Conservation (phyloP, 805 yeast species). For the Saccharomycopsis babjevae region DNA sequence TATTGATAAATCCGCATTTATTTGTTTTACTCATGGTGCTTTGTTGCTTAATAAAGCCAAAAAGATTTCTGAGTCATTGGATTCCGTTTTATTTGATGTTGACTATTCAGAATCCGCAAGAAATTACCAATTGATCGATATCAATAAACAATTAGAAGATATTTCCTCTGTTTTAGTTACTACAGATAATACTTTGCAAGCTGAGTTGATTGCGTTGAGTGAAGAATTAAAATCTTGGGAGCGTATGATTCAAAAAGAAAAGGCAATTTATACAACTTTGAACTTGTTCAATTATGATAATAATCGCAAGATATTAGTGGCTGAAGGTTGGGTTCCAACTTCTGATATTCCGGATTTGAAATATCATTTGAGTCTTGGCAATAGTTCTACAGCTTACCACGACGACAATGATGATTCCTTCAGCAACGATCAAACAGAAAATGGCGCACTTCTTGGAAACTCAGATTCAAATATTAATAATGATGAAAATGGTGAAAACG, state of each 20-base stretch:
- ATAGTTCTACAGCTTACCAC: constrained; percentile 19
- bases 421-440: not conserved
- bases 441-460: not conserved
- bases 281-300: constrained; percentile 61
- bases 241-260: constrained; percentile 42
- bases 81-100: constrained; percentile 49
- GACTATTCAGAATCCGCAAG: constrained; percentile 33
- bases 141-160: constrained; percentile 36
- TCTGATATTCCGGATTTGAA: constrained; percentile 40
- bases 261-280: constrained; percentile 46
- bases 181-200: constrained; percentile 43
- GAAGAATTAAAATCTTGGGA: constrained; percentile 55
- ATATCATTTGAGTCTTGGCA: constrained; percentile 29
- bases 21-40: constrained; percentile 63
- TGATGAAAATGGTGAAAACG: not conserved
- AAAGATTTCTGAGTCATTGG: constrained; percentile 61
- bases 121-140: constrained; percentile 29
- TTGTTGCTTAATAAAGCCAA: constrained; percentile 47
- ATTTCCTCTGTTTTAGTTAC: constrained; percentile 38
- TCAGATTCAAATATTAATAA: not conserved
- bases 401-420: constrained; percentile 2
- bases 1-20: constrained; percentile 49
- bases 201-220: constrained; percentile 57
- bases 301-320: constrained; percentile 54
- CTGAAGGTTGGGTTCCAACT: constrained; percentile 68